Conservation (phyloP, 2,329 filamentous ascomycete genomes). For the Mycocentrospora acerina region DNA sequence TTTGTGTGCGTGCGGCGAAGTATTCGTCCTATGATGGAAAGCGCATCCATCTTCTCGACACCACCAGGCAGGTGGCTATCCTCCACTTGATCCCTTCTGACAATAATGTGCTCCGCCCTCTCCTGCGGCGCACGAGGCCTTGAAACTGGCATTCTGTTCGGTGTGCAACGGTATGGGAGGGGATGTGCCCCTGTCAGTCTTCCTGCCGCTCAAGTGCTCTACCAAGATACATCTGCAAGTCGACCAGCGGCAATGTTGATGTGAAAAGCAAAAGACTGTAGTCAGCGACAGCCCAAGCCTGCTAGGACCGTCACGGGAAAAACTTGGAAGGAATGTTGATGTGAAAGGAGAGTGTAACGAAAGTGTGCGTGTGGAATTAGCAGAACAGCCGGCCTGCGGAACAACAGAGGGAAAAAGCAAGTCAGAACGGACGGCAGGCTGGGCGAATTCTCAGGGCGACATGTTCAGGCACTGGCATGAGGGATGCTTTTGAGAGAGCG, state of each 20-base stretch:
- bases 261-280: conserved; percentile 10
- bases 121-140: conserved; percentile 22
- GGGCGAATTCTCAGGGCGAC: conserved; percentile 39
- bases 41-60: conserved; percentile 14
- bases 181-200: conserved; percentile 35
- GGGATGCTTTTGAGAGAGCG: conserved; percentile 39
- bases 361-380: conserved; percentile 33
- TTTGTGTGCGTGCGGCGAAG: conserved; percentile 14
- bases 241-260: conserved; percentile 19
- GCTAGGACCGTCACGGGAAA: conserved; percentile 36
- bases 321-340: conserved; percentile 22
- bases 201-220: conserved; percentile 32
- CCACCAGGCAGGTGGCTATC: conserved; percentile 12
- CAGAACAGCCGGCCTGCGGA: conserved; percentile 42
- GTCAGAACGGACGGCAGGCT: conserved; percentile 36
- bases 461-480: conserved; percentile 34
- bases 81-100: conserved; percentile 22
- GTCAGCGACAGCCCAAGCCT: conserved; percentile 32
- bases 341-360: conserved; percentile 36
- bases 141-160: conserved; percentile 34
- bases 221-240: conserved; percentile 40
- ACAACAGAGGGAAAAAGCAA: conserved; percentile 37
- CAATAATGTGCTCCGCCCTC: conserved; percentile 31
- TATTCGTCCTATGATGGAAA: conserved; percentile 18
- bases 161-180: conserved; percentile 20